Percentiles rank a stretch among this genome's conserved stretches.
Evolutionary conservation across 139 green algal genomes (phyloP).

Genomic region (Limnomonas spitsbergensis): DNA sequence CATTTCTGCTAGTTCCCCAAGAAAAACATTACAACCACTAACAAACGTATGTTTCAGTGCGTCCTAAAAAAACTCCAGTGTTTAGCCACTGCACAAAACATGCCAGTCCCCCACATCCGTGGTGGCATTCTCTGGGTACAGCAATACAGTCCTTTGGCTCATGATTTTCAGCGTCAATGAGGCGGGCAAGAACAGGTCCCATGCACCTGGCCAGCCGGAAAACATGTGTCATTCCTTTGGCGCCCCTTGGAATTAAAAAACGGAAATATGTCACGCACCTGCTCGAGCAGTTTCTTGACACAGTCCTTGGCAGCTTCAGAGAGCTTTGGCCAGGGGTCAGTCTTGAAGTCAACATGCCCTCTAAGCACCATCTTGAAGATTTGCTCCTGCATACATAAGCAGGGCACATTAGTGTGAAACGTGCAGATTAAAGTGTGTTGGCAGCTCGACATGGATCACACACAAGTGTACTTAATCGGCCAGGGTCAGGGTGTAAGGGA

Average conservation of each 20-base stretch:
- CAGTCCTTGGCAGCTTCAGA: constrained; percentile 73
- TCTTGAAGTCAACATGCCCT: constrained; percentile 75
- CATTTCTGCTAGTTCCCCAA: too few relatives aligned
- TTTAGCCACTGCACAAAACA: too few relatives aligned
- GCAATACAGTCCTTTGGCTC: not conserved
- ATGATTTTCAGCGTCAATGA: not conserved
- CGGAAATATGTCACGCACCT: not conserved
- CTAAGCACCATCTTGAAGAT: constrained; percentile 32
- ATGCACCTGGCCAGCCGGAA: too few relatives aligned
- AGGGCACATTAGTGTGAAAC: constrained; percentile 10
- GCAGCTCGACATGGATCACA: too few relatives aligned
- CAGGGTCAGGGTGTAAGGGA: too few relatives aligned
- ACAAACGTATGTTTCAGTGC: too few relatives aligned
- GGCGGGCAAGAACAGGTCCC: not conserved
- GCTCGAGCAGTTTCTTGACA: constrained; percentile 39
- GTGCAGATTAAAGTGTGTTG: not conserved
- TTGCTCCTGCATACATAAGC: constrained; percentile 13
- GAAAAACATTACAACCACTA: too few relatives aligned
- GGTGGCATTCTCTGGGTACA: too few relatives aligned
- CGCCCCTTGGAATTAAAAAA: not conserved
- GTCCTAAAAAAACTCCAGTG: too few relatives aligned
- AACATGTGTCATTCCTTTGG: too few relatives aligned
- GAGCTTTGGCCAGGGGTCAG: constrained; percentile 78
- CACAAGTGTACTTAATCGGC: too few relatives aligned
- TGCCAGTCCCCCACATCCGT: too few relatives aligned